Evolutionary conservation across 108 stramenopile species (phyloP).

Genomic region (Chaetoceros tenuissimus): DNA sequence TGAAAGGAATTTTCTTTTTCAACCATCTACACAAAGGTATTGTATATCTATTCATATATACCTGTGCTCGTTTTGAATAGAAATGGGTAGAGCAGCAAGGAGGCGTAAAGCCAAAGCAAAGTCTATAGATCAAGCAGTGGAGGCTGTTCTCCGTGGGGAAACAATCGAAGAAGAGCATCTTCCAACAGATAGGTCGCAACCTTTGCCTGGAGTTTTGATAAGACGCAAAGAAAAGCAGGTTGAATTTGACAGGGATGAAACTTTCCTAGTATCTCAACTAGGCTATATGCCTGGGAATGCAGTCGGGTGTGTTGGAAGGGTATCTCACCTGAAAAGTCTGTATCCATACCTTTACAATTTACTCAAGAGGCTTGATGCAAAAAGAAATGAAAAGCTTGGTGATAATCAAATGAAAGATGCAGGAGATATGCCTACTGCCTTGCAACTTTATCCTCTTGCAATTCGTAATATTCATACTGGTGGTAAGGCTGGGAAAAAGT

Average conservation of each 20-base stretch:
- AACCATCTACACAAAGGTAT: too few species aligned
- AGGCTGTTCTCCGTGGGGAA: background rate
- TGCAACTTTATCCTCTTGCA: slow-evolving; percentile 71
- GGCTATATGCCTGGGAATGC: slow-evolving; percentile 80
- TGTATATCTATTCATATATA: too few species aligned
- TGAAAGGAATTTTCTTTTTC: too few species aligned
- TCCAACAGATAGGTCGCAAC: background rate
- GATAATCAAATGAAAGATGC: background rate
- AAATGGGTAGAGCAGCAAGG: background rate
- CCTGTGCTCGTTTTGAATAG: too few species aligned
- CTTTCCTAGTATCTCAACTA: slow-evolving; percentile 39
- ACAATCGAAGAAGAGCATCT: background rate
- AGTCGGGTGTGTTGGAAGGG: slow-evolving; percentile 40
- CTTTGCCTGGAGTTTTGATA: background rate
- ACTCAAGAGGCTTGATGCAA: background rate
- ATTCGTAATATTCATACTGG: slow-evolving; percentile 47
- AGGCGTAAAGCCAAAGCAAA: background rate
- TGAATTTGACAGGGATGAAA: slow-evolving; percentile 24
- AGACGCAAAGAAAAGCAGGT: background rate
- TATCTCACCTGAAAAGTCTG: slow-evolving; percentile 9
- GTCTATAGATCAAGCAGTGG: background rate
- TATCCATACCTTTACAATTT: slow-evolving; percentile 1
- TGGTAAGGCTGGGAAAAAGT: slow-evolving; percentile 43
- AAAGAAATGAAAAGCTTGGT: background rate
- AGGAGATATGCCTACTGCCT: slow-evolving; percentile 35